phyloP scores from a whole-genome alignment of 768 basidiomycete genomes.

The Leccinum aurantiacum region DNA sequence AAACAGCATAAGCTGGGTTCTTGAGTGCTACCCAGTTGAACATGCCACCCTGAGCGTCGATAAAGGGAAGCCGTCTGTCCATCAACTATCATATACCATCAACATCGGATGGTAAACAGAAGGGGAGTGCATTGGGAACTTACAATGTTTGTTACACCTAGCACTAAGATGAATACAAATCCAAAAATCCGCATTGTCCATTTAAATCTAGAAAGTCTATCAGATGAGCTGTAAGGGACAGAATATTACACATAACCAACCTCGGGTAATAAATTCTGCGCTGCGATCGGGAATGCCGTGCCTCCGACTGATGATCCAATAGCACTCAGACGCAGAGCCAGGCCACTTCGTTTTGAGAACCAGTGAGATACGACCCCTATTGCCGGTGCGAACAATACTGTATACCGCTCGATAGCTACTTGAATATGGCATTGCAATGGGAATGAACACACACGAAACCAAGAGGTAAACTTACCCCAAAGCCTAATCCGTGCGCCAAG shows the following conservation, averaged over 20 bases:
- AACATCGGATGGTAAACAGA: not conserved
- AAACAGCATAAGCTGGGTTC: constrained; percentile 49
- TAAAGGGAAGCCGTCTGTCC: constrained; percentile 52
- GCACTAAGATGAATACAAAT: constrained; percentile 51
- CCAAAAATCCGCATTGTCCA: constrained; percentile 76
- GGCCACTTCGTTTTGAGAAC: constrained; percentile 59
- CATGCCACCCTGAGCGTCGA: constrained; percentile 53
- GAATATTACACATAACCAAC: constrained; percentile 47
- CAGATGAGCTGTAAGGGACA: not conserved
- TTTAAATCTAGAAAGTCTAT: constrained; percentile 48
- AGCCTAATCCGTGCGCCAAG: constrained; percentile 65
- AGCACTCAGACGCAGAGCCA: constrained; percentile 62
- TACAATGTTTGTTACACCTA: constrained; percentile 49
- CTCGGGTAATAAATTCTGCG: constrained; percentile 50
- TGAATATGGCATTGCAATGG: not conserved
- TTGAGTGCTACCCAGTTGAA: constrained; percentile 54
- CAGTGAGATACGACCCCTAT: constrained; percentile 66
- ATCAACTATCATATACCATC: constrained; percentile 24
- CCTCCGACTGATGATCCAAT: constrained; percentile 71
- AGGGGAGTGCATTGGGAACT: constrained; percentile 8
- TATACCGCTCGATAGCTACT: constrained; percentile 45
- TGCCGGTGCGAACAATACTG: constrained; percentile 63
- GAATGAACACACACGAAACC: not conserved
- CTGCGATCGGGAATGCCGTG: constrained; percentile 60
- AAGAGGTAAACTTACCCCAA: constrained; percentile 50